phyloP scores from a whole-genome alignment of 352 stramenopile species.

The Phytophthora europaea region DNA sequence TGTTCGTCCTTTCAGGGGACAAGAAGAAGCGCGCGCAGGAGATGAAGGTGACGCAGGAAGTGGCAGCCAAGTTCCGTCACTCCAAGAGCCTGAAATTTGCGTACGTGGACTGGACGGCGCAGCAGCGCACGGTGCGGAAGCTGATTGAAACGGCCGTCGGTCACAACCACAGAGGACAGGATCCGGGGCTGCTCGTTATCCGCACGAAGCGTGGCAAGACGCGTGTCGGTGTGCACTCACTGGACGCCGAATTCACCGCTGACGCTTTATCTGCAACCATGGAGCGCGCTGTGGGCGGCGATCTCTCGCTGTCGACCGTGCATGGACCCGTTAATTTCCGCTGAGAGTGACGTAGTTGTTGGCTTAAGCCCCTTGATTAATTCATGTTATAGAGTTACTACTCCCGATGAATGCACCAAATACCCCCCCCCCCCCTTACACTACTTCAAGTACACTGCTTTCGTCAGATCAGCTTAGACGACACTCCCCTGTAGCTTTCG shows the following conservation, averaged over 20 bases:
- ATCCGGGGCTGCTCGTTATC: constrained; percentile 68
- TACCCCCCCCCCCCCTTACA: too few relatives aligned
- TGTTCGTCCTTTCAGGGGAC: constrained; percentile 79
- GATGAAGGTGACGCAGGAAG: constrained; percentile 65
- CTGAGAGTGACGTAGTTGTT: constrained; percentile 16
- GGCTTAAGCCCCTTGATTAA: constrained; percentile 2
- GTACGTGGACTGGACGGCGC: constrained; percentile 80
- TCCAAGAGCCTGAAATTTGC: constrained; percentile 69
- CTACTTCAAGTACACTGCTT: too few relatives aligned
- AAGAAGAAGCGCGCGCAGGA: constrained; percentile 47
- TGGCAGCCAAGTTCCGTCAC: constrained; percentile 75
- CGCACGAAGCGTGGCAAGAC: constrained; percentile 74
- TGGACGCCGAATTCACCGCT: constrained; percentile 46
- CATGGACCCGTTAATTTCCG: constrained; percentile 51
- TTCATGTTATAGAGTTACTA: constrained; percentile 26
- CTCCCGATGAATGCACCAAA: background rate
- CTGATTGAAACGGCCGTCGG: constrained; percentile 41
- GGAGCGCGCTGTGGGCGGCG: constrained; percentile 77
- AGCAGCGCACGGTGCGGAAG: constrained; percentile 63
- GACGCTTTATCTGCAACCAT: constrained; percentile 74
- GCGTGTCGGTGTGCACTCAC: constrained; percentile 56
- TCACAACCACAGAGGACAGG: constrained; percentile 35
- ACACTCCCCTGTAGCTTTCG: too few relatives aligned
- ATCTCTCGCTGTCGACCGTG: constrained; percentile 57
- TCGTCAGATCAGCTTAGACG: too few relatives aligned